Percentiles rank a stretch among this genome's conserved stretches.
These are phyloP conservation scores for Daldinia decipiens DNA, from an alignment of 495 filamentous ascomycete genomes.

Conservation along the genomic window DNA sequence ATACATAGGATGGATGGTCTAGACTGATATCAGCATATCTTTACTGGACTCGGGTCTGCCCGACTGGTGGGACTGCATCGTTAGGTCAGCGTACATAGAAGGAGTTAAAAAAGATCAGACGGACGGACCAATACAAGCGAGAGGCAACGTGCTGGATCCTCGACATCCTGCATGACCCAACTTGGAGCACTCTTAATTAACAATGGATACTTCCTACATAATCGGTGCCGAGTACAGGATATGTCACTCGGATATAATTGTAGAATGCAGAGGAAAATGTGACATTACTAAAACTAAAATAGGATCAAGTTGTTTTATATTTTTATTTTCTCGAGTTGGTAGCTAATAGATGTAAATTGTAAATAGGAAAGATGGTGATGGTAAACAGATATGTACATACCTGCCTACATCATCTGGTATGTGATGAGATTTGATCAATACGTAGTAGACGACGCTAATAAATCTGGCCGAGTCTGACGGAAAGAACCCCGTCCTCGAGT, in stretches of 20 bases:
- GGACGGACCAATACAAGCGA: constrained; percentile 29
- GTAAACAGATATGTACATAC: background rate
- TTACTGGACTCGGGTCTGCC: constrained; percentile 16
- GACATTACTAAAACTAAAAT: background rate
- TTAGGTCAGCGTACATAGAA: constrained; percentile 8
- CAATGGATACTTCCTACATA: background rate
- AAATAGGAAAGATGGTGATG: background rate
- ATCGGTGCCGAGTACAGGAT: constrained; percentile 2
- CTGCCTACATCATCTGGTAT: constrained; percentile 7
- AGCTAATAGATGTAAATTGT: background rate
- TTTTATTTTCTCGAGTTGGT: background rate
- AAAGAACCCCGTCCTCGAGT: constrained; percentile 6
- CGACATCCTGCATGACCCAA: constrained; percentile 23
- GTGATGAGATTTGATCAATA: constrained; percentile 2
- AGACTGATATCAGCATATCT: constrained; percentile 3
- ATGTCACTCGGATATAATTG: background rate
- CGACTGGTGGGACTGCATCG: background rate
- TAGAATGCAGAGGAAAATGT: background rate
- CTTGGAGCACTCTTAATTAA: constrained; percentile 4
- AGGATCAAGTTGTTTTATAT: background rate
- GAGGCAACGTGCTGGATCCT: constrained; percentile 12
- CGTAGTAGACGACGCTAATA: constrained; percentile 1
- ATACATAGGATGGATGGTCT: constrained; percentile 4
- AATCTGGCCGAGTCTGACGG: background rate
- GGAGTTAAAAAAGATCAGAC: constrained; percentile 23